A percentile compares a stretch with the other conserved stretches of the same genome.
These are phyloP conservation scores for Datura wrightii DNA, from an alignment of 257 asterid species.

Conservation along the genomic window DNA sequence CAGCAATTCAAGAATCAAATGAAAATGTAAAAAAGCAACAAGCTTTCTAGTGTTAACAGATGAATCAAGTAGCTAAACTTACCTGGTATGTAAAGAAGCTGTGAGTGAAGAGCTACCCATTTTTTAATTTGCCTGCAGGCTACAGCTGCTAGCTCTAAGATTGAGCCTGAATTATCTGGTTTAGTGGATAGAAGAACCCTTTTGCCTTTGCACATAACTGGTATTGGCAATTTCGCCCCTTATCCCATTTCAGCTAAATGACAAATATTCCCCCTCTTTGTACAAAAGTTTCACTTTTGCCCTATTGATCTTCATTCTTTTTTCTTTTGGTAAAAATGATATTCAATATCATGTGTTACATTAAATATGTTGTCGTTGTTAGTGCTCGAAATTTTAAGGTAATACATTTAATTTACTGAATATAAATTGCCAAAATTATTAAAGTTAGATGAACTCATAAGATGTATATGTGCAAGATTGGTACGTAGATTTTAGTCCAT, in stretches of 20 bases:
- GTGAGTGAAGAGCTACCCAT: slow-evolving; percentile 18
- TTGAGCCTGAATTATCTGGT: background rate
- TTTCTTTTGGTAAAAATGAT: background rate
- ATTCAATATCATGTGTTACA: no score
- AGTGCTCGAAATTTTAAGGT: no score
- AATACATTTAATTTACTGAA: no score
- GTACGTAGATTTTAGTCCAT: background rate
- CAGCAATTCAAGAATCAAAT: background rate
- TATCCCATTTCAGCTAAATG: slow-evolving; percentile 1
- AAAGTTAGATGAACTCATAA: no score
- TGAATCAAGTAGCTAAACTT: background rate
- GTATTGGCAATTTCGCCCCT: slow-evolving; percentile 22
- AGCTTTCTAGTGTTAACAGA: background rate
- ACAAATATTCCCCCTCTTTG: background rate
- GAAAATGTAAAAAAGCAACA: background rate
- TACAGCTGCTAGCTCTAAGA: background rate
- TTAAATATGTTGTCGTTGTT: no score
- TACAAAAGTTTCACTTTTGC: background rate
- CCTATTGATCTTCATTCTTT: background rate
- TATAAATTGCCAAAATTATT: no score
- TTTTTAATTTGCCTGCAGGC: background rate
- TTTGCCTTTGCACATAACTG: background rate
- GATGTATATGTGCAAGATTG: no score
- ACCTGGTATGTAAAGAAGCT: slow-evolving; percentile 27
- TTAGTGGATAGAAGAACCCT: background rate